phyloP scores from a whole-genome alignment of 805 yeast species.

The Starmera pachycereana region DNA sequence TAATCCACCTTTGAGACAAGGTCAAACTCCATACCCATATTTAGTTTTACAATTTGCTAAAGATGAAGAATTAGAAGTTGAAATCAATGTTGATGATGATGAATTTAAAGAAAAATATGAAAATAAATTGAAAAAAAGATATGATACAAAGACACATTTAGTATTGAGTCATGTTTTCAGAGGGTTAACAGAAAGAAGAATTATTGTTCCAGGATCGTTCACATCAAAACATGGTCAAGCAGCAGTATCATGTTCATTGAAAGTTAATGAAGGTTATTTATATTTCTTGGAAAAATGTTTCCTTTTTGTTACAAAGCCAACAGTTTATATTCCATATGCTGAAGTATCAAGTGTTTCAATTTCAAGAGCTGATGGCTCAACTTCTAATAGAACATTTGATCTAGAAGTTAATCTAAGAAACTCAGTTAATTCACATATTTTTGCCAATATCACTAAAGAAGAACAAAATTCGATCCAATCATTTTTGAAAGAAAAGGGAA shows the following conservation, averaged over 20 bases:
- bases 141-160: constrained; percentile 76
- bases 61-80: constrained; percentile 88
- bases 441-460: constrained; percentile 82
- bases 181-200: constrained; percentile 81
- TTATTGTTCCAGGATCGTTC: constrained; percentile 78
- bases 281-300: constrained; percentile 90
- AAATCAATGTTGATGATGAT: constrained; percentile 72
- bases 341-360: constrained; percentile 72
- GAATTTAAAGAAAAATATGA: constrained; percentile 71
- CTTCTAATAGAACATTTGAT: constrained; percentile 85
- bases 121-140: constrained; percentile 59
- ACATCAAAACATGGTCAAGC: constrained; percentile 68
- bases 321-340: constrained; percentile 78
- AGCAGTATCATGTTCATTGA: constrained; percentile 84
- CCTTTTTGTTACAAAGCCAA: constrained; percentile 87
- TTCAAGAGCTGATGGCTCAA: constrained; percentile 72
- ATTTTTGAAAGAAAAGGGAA: constrained; percentile 66
- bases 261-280: constrained; percentile 90
- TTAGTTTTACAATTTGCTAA: constrained; percentile 80
- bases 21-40: constrained; percentile 94
- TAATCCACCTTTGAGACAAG: constrained; percentile 96
- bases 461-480: constrained; percentile 76
- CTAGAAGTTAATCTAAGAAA: constrained; percentile 65
- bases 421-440: constrained; percentile 61
- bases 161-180: constrained; percentile 82